Evolutionary conservation across 2,329 filamentous ascomycete genomes (phyloP).

Genomic region (Calcarisporium arbuscula): DNA sequence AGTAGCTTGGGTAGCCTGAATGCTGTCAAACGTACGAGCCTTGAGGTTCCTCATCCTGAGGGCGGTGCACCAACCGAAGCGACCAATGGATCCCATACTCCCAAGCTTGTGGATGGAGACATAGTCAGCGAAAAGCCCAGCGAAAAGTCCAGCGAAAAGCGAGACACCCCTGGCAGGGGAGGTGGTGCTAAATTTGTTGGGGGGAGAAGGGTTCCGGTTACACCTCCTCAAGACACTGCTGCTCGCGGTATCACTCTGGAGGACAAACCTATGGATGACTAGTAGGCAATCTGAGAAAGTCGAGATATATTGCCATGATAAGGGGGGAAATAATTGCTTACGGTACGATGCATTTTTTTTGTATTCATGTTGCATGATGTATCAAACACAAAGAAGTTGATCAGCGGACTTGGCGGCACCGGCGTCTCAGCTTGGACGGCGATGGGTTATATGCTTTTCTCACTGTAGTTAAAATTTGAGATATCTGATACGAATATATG

Average conservation of each 20-base stretch:
- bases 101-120: constrained; percentile 17
- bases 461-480: constrained; percentile 1
- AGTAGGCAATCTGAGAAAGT: no score
- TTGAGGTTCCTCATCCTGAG: constrained; percentile 70
- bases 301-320: constrained; percentile 1
- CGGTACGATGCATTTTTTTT: neutral
- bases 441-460: neutral
- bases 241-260: constrained; percentile 44
- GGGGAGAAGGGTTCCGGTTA: constrained; percentile 35
- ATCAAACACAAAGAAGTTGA: constrained; percentile 2
- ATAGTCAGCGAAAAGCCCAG: no score
- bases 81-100: constrained; percentile 33
- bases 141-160: constrained; percentile 42
- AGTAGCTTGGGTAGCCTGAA: constrained; percentile 44
- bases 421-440: no score
- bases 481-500: no score
- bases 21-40: constrained; percentile 56
- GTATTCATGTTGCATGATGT: constrained; percentile 8
- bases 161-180: constrained; percentile 56
- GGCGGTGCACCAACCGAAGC: constrained; percentile 24
- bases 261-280: constrained; percentile 47
- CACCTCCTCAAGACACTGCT: constrained; percentile 23
- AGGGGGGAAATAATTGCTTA: neutral
- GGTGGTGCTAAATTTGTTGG: constrained; percentile 37
- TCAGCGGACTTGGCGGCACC: neutral